phyloP scores from a whole-genome alignment of 495 filamentous ascomycete genomes.

The Rhizodiscina lignyota region DNA sequence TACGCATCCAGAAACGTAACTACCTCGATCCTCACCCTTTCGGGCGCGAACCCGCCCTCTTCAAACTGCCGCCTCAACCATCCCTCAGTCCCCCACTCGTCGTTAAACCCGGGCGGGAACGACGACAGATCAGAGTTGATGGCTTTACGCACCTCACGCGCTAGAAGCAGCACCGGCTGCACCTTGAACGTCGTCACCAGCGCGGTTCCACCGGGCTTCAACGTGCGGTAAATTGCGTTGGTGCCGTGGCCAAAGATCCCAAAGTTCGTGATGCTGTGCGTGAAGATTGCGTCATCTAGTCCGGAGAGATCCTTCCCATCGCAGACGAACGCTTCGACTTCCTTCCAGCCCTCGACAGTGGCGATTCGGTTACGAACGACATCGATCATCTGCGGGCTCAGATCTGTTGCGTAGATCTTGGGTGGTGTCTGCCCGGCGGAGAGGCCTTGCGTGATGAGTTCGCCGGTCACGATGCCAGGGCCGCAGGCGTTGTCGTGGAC shows the following conservation, averaged over 20 bases:
- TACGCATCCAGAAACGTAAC: no score
- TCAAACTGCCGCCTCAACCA: background rate
- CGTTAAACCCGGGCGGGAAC: background rate
- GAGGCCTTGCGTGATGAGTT: background rate
- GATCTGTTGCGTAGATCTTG: conserved; percentile 1
- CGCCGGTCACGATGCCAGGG: background rate
- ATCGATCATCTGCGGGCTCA: background rate
- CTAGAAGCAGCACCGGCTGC: background rate
- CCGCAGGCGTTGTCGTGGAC: background rate
- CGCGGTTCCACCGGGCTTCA: conserved; percentile 20
- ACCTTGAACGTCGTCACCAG: conserved; percentile 20
- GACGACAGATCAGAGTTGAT: conserved; percentile 1
- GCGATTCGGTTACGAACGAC: background rate
- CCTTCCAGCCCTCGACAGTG: background rate
- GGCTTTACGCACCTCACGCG: background rate
- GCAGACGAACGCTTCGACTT: background rate
- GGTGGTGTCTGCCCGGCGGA: background rate
- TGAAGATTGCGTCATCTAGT: conserved; percentile 15
- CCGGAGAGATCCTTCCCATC: background rate
- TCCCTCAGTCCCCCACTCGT: background rate
- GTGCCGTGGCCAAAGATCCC: conserved; percentile 20
- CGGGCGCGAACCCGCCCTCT: background rate
- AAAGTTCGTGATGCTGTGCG: conserved; percentile 25
- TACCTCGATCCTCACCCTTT: background rate
- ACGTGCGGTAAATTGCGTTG: conserved; percentile 19